Conservation (phyloP, 352 stramenopile genomes). For the Globisporangium recalcitrans region DNA sequence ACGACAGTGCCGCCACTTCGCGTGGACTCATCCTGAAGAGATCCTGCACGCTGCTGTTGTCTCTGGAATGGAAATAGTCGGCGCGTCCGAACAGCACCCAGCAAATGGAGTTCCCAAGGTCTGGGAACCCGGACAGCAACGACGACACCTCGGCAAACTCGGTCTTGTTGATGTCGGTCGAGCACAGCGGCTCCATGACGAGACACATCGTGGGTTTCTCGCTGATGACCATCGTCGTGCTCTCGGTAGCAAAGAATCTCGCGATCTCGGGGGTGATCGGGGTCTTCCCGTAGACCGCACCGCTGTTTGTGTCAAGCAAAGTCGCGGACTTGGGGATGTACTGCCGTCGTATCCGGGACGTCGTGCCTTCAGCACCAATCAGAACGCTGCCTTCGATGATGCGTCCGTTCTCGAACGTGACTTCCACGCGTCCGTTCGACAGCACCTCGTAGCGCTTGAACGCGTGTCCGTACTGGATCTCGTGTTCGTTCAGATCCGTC, state of each 20-base stretch:
- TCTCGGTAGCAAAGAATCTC: conserved; percentile 35
- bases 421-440: conserved; percentile 42
- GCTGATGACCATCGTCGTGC: conserved; percentile 42
- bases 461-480: conserved; percentile 51
- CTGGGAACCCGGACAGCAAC: conserved; percentile 12
- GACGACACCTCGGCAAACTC: conserved; percentile 20
- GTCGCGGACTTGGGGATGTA: conserved; percentile 39
- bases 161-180: conserved; percentile 24
- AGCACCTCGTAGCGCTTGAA: conserved; percentile 45
- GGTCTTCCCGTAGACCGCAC: conserved; percentile 69
- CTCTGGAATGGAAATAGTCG: conserved; percentile 32
- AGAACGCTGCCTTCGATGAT: conserved; percentile 41
- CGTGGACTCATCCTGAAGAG: conserved; percentile 40
- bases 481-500: conserved; percentile 39
- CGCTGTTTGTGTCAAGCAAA: conserved; percentile 55
- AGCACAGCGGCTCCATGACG: conserved; percentile 46
- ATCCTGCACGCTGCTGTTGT: conserved; percentile 27
- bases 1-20: conserved; percentile 40
- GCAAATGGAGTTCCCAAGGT: conserved; percentile 49
- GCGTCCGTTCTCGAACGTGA: conserved; percentile 48
- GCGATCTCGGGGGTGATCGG: conserved; percentile 45
- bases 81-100: conserved; percentile 53
- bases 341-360: conserved; percentile 49
- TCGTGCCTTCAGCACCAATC: conserved; percentile 53
- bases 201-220: conserved; percentile 45